A percentile compares a stretch with the other conserved stretches of the same genome.
Evolutionary conservation across 2,329 filamentous ascomycete genomes (phyloP).

Genomic region (Alternaria burnsii): DNA sequence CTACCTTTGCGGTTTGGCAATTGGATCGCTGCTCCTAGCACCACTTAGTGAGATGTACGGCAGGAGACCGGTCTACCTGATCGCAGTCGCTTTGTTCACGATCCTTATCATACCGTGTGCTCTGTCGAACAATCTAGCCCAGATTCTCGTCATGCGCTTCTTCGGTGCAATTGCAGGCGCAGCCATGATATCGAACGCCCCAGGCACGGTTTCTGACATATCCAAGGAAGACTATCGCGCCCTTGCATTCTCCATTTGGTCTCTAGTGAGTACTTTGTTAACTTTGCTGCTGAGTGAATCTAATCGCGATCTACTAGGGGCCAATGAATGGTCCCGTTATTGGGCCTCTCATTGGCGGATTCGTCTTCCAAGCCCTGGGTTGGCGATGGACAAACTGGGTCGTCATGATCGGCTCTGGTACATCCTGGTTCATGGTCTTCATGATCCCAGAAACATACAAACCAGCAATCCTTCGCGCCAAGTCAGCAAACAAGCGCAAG

Average conservation of each 20-base stretch:
- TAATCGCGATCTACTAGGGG: slow-evolving; percentile 52
- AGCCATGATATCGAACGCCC: slow-evolving; percentile 83
- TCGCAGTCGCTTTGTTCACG: slow-evolving; percentile 70
- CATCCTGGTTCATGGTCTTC: slow-evolving; percentile 66
- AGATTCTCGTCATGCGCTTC: slow-evolving; percentile 77
- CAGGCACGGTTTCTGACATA: slow-evolving; percentile 84
- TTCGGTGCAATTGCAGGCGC: slow-evolving; percentile 78
- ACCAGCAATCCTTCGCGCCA: slow-evolving; percentile 73
- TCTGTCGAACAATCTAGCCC: slow-evolving; percentile 71
- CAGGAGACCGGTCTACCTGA: slow-evolving; percentile 71
- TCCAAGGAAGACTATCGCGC: slow-evolving; percentile 81
- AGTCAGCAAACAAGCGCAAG: slow-evolving; percentile 73
- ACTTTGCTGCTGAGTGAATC: too few relatives aligned
- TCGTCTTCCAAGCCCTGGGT: slow-evolving; percentile 77
- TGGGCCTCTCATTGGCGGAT: slow-evolving; percentile 79
- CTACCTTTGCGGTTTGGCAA: slow-evolving; percentile 78
- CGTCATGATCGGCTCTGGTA: slow-evolving; percentile 69
- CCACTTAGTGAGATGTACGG: slow-evolving; percentile 77
- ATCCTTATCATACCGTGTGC: slow-evolving; percentile 77
- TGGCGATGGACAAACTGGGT: slow-evolving; percentile 90
- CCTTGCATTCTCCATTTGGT: slow-evolving; percentile 84
- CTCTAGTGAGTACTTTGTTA: slow-evolving; percentile 55
- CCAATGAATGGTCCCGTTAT: slow-evolving; percentile 72
- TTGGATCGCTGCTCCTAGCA: slow-evolving; percentile 75
- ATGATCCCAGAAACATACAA: slow-evolving; percentile 82